These are phyloP conservation scores for Venturia nashicola DNA, from an alignment of 2,329 filamentous ascomycete genomes.

Conservation along the genomic window DNA sequence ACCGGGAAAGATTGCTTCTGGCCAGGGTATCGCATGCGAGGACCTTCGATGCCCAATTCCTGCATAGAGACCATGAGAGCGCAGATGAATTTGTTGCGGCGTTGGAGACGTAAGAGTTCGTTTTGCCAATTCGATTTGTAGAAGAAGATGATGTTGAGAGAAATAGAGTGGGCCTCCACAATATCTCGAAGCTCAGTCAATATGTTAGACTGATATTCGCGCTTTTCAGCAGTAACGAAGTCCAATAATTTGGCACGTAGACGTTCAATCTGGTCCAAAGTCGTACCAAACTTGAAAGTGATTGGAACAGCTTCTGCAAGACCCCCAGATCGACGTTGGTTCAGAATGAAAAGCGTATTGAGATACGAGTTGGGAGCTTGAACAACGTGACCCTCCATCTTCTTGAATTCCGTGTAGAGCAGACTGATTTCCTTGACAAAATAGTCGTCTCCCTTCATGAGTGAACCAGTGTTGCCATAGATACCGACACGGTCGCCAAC, in stretches of 20 bases:
- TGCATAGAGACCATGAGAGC: slow-evolving; percentile 81
- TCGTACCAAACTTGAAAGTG: slow-evolving; percentile 79
- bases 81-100: slow-evolving; percentile 89
- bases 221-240: slow-evolving; percentile 74
- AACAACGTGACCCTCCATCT: slow-evolving; percentile 93
- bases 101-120: slow-evolving; percentile 74
- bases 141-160: slow-evolving; percentile 89
- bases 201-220: slow-evolving; percentile 78
- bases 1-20: slow-evolving; percentile 55
- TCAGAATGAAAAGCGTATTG: slow-evolving; percentile 88
- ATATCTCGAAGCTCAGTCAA: slow-evolving; percentile 74
- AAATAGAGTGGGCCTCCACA: slow-evolving; percentile 72
- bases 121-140: slow-evolving; percentile 98
- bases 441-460: slow-evolving; percentile 76
- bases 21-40: slow-evolving; percentile 59
- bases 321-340: slow-evolving; percentile 80
- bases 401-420: slow-evolving; percentile 95
- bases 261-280: slow-evolving; percentile 67
- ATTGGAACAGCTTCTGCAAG: slow-evolving; percentile 78
- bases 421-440: slow-evolving; percentile 91
- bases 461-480: slow-evolving; percentile 77
- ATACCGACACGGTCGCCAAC: slow-evolving; percentile 87
- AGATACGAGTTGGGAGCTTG: slow-evolving; percentile 91
- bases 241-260: slow-evolving; percentile 71
- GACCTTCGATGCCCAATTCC: slow-evolving; percentile 74